These are phyloP conservation scores for Plasmodiophora brassicae DNA, from an alignment of 208 protist species.

Conservation along the genomic window DNA sequence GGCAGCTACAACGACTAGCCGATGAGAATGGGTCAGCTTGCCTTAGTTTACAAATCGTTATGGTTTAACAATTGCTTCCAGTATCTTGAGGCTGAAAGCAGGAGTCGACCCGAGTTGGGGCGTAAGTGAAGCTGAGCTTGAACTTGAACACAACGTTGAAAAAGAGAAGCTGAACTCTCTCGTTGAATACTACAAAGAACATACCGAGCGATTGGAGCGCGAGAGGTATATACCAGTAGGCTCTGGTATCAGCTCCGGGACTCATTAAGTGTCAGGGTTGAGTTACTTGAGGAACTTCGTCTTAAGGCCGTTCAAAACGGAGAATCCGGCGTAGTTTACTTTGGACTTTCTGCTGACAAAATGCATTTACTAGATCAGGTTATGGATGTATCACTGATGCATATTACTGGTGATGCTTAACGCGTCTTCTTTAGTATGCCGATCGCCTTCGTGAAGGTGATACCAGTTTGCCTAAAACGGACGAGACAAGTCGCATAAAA, in stretches of 20 bases:
- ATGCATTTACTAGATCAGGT: not conserved
- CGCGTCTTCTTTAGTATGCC: too few species aligned
- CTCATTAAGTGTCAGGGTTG: not conserved
- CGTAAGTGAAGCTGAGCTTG: not conserved
- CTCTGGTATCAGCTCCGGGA: not conserved
- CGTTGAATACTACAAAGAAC: not conserved
- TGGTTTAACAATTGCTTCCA: not conserved
- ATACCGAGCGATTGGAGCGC: not conserved
- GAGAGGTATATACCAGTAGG: not conserved
- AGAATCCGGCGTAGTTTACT: not conserved
- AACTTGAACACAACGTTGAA: slow-evolving; percentile 19
- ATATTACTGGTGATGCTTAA: too few species aligned
- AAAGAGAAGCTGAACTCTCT: not conserved
- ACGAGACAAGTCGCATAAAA: too few species aligned
- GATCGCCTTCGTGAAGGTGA: too few species aligned
- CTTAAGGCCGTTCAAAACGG: not conserved
- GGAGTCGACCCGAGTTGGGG: slow-evolving; percentile 5
- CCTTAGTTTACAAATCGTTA: not conserved
- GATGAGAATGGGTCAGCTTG: not conserved
- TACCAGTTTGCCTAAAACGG: too few species aligned
- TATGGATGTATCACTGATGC: too few species aligned
- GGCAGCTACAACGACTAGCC: not conserved
- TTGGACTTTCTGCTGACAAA: slow-evolving; percentile 3
- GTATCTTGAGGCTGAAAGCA: not conserved
- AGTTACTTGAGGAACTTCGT: not conserved